Evolutionary conservation across 805 yeast genomes (phyloP).

Genomic region (Sugiyamaella chiloensis): DNA sequence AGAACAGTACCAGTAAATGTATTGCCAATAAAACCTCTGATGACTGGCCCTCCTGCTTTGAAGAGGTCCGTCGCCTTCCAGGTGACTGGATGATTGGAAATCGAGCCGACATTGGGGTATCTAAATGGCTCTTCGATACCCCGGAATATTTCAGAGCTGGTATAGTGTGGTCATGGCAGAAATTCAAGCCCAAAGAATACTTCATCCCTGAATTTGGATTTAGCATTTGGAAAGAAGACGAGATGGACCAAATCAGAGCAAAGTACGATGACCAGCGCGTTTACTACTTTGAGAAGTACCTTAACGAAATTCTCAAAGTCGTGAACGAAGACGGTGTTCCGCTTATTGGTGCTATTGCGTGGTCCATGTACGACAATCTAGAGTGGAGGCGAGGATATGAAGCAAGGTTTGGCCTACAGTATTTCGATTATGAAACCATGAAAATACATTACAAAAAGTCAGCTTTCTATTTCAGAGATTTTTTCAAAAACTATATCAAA

Average conservation of each 20-base stretch:
- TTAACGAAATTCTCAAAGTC: slow-evolving; percentile 30
- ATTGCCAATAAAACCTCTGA: slow-evolving; percentile 24
- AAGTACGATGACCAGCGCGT: slow-evolving; percentile 33
- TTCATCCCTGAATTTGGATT: slow-evolving; percentile 38
- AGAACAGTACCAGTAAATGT: slow-evolving; percentile 31
- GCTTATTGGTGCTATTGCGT: slow-evolving; percentile 34
- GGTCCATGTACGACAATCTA: slow-evolving; percentile 37
- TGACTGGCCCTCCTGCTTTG: slow-evolving; percentile 33
- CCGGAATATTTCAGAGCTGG: slow-evolving; percentile 22
- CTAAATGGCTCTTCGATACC: slow-evolving; percentile 28
- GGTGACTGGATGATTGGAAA: slow-evolving; percentile 25
- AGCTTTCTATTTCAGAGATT: slow-evolving; percentile 22
- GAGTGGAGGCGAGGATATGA: slow-evolving; percentile 34
- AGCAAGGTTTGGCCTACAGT: slow-evolving; percentile 24
- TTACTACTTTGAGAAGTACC: slow-evolving; percentile 32
- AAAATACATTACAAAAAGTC: slow-evolving; percentile 22
- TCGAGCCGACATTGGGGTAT: slow-evolving; percentile 27
- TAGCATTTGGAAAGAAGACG: slow-evolving; percentile 34
- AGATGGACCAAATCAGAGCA: slow-evolving; percentile 30
- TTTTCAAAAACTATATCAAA: slow-evolving; percentile 14
- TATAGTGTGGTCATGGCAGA: slow-evolving; percentile 25
- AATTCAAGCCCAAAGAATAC: slow-evolving; percentile 28
- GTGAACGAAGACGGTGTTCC: slow-evolving; percentile 30
- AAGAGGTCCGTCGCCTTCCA: slow-evolving; percentile 20
- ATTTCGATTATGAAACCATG: slow-evolving; percentile 20